These are phyloP conservation scores for Hyparrhenia diplandra DNA, from an alignment of 176 grass and related monocot species.

Conservation along the genomic window DNA sequence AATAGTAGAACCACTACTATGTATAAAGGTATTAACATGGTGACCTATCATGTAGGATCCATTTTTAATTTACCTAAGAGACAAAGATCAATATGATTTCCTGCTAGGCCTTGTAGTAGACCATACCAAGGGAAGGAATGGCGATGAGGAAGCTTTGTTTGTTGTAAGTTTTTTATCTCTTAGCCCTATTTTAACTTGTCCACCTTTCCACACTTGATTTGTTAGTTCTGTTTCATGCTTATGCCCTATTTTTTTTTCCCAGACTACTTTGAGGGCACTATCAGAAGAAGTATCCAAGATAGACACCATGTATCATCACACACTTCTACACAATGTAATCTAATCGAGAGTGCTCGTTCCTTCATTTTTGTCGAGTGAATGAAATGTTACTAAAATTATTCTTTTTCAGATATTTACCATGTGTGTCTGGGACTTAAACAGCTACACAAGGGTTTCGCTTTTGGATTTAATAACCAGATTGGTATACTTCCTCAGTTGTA, in stretches of 20 bases:
- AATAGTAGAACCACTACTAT: background rate
- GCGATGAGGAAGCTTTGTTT: background rate
- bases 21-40: background rate
- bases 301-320: conserved; percentile 41
- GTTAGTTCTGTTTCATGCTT: conserved; percentile 14
- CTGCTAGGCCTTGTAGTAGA: conserved; percentile 17
- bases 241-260: conserved; percentile 18
- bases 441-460: conserved; percentile 32
- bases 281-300: conserved; percentile 47
- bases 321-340: conserved; percentile 64
- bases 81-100: conserved; percentile 13
- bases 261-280: conserved; percentile 45
- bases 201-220: background rate
- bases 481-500: conserved; percentile 35
- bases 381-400: background rate
- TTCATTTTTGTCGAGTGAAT: background rate
- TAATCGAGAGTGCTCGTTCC: background rate
- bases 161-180: conserved; percentile 18
- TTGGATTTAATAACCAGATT: conserved; percentile 57
- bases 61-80: background rate
- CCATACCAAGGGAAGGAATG: background rate
- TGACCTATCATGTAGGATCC: conserved; percentile 25
- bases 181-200: background rate
- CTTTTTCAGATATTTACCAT: conserved; percentile 51
- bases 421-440: conserved; percentile 40